These are phyloP conservation scores for Chenopodium quinoa DNA, from an alignment of 148 eudicot genomes.

Conservation along the genomic window DNA sequence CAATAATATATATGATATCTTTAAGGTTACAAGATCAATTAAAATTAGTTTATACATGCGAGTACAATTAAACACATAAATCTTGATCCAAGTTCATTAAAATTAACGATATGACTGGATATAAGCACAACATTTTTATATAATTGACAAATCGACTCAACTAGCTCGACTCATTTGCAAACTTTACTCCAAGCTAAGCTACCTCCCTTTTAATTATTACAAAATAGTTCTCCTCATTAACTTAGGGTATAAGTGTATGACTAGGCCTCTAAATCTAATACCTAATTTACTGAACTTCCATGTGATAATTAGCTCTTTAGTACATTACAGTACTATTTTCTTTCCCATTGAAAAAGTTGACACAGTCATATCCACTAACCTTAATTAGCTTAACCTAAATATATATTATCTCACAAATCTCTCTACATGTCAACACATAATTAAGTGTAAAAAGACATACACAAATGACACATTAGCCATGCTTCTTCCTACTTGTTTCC, in stretches of 20 bases:
- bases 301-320: neutral
- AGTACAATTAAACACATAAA: too few relatives aligned
- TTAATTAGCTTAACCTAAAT: neutral
- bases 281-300: neutral
- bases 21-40: too few relatives aligned
- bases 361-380: neutral
- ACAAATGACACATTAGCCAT: neutral
- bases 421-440: constrained; percentile 7
- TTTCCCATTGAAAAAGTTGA: neutral
- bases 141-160: too few relatives aligned
- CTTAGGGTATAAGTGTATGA: neutral
- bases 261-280: neutral
- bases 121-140: too few relatives aligned
- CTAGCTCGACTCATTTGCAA: too few relatives aligned
- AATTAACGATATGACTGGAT: too few relatives aligned
- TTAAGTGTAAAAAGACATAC: constrained; percentile 7
- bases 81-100: too few relatives aligned
- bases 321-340: neutral
- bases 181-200: too few relatives aligned
- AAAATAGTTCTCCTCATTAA: too few relatives aligned
- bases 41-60: too few relatives aligned
- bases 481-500: constrained; percentile 21
- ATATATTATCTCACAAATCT: constrained; percentile 7
- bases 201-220: too few relatives aligned
- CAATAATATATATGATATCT: too few relatives aligned